phyloP scores from a whole-genome alignment of 805 yeast genomes.

The Wickerhamiella lipophila region DNA sequence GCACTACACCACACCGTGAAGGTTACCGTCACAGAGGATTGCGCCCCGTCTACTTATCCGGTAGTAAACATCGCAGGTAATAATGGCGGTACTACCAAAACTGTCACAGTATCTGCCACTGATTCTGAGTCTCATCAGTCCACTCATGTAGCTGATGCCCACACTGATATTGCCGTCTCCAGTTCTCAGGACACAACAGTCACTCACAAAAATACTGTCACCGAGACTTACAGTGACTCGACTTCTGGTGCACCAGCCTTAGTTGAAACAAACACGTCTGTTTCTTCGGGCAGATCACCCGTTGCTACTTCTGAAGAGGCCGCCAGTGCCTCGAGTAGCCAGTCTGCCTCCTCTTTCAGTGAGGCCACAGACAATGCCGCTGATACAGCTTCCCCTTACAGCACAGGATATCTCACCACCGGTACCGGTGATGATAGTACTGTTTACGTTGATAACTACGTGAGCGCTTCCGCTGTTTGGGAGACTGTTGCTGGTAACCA shows the following conservation, averaged over 20 bases:
- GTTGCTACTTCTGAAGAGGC: not conserved
- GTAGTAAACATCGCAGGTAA: constrained; percentile 23
- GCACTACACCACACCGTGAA: constrained; percentile 21
- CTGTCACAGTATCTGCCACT: not conserved
- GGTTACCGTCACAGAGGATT: constrained; percentile 20
- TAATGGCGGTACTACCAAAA: not conserved
- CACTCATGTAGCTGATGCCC: not conserved
- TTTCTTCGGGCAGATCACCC: no score
- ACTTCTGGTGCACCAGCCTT: not conserved
- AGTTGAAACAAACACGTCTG: no score
- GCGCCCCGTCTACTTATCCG: constrained; percentile 18
- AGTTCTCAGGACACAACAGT: not conserved
- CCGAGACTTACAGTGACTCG: not conserved
- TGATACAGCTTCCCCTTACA: not conserved
- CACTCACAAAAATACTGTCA: not conserved
- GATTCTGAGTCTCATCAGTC: not conserved
- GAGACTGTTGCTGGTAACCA: constrained; percentile 4
- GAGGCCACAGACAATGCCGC: not conserved
- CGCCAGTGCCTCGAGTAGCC: no score
- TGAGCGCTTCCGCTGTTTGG: constrained; percentile 1
- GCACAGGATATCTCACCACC: not conserved
- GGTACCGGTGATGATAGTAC: not conserved
- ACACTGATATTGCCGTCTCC: not conserved
- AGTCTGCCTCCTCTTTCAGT: no score
- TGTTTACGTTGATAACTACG: not conserved